Base-by-base conservation (phyloP, 495 filamentous ascomycete genomes). In the Thozetella sp. region DNA sequence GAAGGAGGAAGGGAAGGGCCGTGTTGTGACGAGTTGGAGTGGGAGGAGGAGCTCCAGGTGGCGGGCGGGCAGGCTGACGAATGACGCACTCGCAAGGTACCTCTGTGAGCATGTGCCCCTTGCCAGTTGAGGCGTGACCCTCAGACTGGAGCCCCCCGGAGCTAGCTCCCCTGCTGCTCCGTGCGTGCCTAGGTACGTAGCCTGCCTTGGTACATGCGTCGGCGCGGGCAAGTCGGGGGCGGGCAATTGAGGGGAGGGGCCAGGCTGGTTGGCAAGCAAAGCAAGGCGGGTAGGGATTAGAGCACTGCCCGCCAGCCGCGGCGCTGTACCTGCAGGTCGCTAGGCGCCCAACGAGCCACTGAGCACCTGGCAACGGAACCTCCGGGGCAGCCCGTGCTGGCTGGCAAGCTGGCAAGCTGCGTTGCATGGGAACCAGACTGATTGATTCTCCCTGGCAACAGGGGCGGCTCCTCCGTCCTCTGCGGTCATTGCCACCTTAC, bases 31-130 rank as follows among this genome's bases (percentile, higher is more conserved):
- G 26, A 22, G 17, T 56, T 23, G 37, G 54, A 37, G 45, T 26
- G 17, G 10, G 54, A 56, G 59, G 46, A 26, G 24, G 40, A 43
- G 53, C 45, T 52, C 19, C 57, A 55, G 52, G 34, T 52, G 57
- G 25, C 26, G 53, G 61, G 57, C 20, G 25, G 40, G 56, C 55
- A 22, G 25, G 50, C 22, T 53, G 25, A 37, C 52, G 54, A 50
- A 22, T 57, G 60, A 56, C 46, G 24, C 52, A 53, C 40, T 61
- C 43, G 27, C 43, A 48, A 48, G 43, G 43, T n/a, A 48, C 10
- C 43, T 48, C n/a, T 37, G 10, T 48, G 43, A 48, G 10, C 43
- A 48, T 48, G 43, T 48, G 43, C 43, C 43, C n/a, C n/a, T n/a
- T n/a, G n/a, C n/a, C n/a, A n/a, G n/a, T n/a, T n/a, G n/a, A 37